A percentile compares a stretch with the other conserved stretches of the same genome.
Evolutionary conservation across 2,329 filamentous ascomycete species (phyloP).

Genomic region (Gyromitra esculenta): DNA sequence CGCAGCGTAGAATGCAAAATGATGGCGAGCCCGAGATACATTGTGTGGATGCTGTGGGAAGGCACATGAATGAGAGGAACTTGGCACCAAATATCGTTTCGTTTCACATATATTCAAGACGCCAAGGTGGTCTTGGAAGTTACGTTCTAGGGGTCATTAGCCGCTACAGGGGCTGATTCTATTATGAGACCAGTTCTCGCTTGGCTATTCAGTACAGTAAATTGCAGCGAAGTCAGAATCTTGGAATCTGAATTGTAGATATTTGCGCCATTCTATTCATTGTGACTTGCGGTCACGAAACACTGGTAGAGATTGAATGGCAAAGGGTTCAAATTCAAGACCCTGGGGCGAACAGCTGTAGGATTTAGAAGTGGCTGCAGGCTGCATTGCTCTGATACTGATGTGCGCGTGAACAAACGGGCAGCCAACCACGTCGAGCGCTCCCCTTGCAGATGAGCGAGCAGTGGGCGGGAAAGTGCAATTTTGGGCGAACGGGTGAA

Average conservation of each 20-base stretch:
- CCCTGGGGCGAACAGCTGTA: slow-evolving; percentile 13
- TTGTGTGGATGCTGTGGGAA: background rate
- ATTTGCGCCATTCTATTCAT: background rate
- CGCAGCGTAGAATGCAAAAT: background rate
- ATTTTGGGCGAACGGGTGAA: slow-evolving; percentile 44
- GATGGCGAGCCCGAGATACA: background rate
- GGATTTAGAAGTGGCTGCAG: slow-evolving; percentile 12
- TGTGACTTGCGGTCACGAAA: background rate
- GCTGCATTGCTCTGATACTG: slow-evolving; percentile 24
- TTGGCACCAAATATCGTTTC: slow-evolving; percentile 8
- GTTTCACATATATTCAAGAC: slow-evolving; percentile 11
- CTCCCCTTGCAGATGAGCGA: slow-evolving; percentile 42
- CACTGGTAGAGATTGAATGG: background rate
- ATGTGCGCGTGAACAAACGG: slow-evolving; percentile 15
- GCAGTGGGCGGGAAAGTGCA: slow-evolving; percentile 43
- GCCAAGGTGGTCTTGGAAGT: slow-evolving; percentile 7
- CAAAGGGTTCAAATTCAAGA: background rate
- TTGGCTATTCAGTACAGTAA: slow-evolving; percentile 17
- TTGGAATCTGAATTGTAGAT: background rate
- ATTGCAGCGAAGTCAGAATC: slow-evolving; percentile 3
- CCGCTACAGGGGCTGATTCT: slow-evolving; percentile 34
- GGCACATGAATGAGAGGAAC: background rate
- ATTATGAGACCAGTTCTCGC: slow-evolving; percentile 27
- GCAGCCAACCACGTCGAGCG: slow-evolving; percentile 33
- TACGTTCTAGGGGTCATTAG: slow-evolving; percentile 23